Evolutionary conservation across 2,329 filamentous ascomycete genomes (phyloP).

Genomic region (Didymella segeticola): DNA sequence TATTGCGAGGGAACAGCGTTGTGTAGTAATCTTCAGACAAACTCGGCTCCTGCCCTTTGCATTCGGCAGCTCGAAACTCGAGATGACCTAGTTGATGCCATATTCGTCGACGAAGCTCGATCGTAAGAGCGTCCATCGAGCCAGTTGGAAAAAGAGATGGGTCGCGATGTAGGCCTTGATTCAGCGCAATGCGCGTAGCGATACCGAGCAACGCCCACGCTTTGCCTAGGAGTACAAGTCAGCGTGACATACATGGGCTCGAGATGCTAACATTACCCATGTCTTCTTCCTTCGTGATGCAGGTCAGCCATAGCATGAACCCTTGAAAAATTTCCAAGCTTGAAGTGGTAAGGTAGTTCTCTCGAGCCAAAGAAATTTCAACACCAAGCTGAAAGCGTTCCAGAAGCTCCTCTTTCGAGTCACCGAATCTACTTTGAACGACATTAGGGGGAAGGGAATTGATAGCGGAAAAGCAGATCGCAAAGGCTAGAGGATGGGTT

Average conservation of each 20-base stretch:
- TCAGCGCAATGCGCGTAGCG: conserved; percentile 46
- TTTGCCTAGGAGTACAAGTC: conserved; percentile 34
- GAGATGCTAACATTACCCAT: conserved; percentile 37
- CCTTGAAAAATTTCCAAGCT: conserved; percentile 48
- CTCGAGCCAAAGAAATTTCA: conserved; percentile 45
- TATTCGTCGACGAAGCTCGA: conserved; percentile 46
- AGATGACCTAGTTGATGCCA: conserved; percentile 50
- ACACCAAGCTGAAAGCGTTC: conserved; percentile 44
- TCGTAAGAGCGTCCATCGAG: conserved; percentile 47
- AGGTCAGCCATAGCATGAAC: conserved; percentile 48
- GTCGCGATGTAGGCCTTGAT: conserved; percentile 49
- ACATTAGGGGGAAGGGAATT: conserved; percentile 42
- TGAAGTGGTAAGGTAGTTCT: conserved; percentile 48
- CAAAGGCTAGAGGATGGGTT: conserved; percentile 43
- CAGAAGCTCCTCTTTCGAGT: conserved; percentile 42
- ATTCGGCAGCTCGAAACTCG: conserved; percentile 48
- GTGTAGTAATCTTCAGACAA: conserved; percentile 49
- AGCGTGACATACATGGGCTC: not conserved
- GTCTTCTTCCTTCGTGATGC: conserved; percentile 48
- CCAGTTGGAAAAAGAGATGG: conserved; percentile 46
- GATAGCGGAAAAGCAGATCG: conserved; percentile 47
- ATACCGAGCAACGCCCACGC: conserved; percentile 48
- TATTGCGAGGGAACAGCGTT: conserved; percentile 46
- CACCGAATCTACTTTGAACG: conserved; percentile 40
- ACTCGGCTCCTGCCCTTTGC: conserved; percentile 49